Evolutionary conservation across 768 basidiomycete genomes (phyloP), one percentile per base, ranked within the genome.

Genomic region (Leccinellum luteum): DNA sequence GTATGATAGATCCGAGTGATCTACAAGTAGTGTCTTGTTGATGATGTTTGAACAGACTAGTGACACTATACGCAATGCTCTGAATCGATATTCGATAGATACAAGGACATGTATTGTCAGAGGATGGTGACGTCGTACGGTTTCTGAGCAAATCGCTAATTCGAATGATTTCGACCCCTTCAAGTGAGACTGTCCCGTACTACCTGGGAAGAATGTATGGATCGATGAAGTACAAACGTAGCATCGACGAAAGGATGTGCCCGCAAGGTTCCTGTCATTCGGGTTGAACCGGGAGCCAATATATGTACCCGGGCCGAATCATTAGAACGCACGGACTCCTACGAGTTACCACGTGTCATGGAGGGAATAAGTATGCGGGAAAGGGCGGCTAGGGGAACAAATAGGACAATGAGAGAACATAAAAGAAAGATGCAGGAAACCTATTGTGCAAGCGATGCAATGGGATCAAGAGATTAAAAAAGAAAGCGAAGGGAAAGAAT

Each of bases 291-390:
- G 48, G 21, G 31, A 43, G 27, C 32, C 54, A 55, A 53, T 51
- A 45, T 51, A 45, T 10, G 2, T 63, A 55, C 25, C 52, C 48
- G n/a, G 13, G 12, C 41, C 5, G n/a, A 43, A 43, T 41, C n/a
- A 19, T 43, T 12, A 27, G 43, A 52, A 54, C 65, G 63, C 53
- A n/a, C 10, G 10, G 53, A 51, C 57, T 54, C 23, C 38, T 41
- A 48, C 31, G 38, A 54, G 41, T 44, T 43, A 45, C 14, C 23
- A 34, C 30, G 31, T 34, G 25, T 10, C 17, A n/a, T 17, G 43
- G 23, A 47, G 27, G n/a, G 41, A 14, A 15, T 34, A 47, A 54
- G 58, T 59, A 54, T 54, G 48, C 60, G 6, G 10, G 47, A 57
- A 55, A 28, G 57, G 54, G 30, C 19, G n/a, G 54, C 4, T 8